These are phyloP conservation scores for Pichia insulana DNA, from an alignment of 805 yeast genomes.

Conservation along the genomic window DNA sequence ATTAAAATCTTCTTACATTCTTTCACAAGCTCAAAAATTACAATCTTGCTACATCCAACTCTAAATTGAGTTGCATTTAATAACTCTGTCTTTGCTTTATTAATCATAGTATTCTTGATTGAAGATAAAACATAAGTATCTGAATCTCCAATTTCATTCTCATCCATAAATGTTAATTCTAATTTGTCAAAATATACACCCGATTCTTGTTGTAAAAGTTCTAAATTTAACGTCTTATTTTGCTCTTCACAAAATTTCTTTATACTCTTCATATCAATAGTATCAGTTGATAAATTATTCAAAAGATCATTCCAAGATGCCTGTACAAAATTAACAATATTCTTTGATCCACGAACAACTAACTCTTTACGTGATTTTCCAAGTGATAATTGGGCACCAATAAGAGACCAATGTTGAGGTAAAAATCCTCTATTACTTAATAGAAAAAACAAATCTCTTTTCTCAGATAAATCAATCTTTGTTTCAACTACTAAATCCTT, in stretches of 20 bases:
- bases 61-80: conserved; percentile 22
- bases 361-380: conserved; percentile 20
- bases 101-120: conserved; percentile 18
- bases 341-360: conserved; percentile 22
- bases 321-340: conserved; percentile 25
- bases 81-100: conserved; percentile 21
- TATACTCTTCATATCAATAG: conserved; percentile 17
- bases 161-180: conserved; percentile 5
- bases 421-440: conserved; percentile 26
- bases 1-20: neutral
- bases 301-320: conserved; percentile 28
- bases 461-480: conserved; percentile 20
- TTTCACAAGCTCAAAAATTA: conserved; percentile 7
- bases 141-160: conserved; percentile 9
- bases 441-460: conserved; percentile 26
- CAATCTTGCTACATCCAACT: conserved; percentile 14
- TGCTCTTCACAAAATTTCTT: conserved; percentile 13
- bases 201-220: conserved; percentile 19
- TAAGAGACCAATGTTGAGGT: conserved; percentile 27
- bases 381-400: conserved; percentile 28
- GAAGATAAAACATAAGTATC: conserved; percentile 24
- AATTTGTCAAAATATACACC: conserved; percentile 28
- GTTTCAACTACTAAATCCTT: conserved; percentile 11
- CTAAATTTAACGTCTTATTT: conserved; percentile 17
- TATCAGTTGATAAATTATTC: conserved; percentile 18